Percentiles rank a stretch among this genome's conserved stretches.
These are phyloP conservation scores for Tritrichomonas foetus DNA, from an alignment of 208 protist genomes.

Conservation along the genomic window DNA sequence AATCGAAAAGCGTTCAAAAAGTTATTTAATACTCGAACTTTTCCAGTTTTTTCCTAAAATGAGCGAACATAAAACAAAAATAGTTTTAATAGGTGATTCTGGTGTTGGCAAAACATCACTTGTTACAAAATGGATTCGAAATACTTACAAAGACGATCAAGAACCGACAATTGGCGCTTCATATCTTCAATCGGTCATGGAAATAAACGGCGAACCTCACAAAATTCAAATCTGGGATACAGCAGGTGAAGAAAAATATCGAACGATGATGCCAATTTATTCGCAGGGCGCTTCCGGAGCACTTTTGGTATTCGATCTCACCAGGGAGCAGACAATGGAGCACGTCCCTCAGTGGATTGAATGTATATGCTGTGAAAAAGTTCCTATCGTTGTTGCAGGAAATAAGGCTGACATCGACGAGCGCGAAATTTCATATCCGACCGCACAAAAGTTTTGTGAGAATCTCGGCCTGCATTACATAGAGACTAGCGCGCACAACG, in stretches of 20 bases:
- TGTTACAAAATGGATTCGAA: neutral
- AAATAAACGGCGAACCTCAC: neutral
- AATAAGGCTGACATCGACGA: neutral
- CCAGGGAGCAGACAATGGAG: neutral
- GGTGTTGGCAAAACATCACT: neutral
- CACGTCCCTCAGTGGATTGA: neutral
- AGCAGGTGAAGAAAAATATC: constrained; percentile 28
- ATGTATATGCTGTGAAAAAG: no score
- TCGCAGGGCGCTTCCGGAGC: neutral
- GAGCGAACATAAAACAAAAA: neutral
- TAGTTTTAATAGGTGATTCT: neutral
- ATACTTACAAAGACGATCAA: neutral
- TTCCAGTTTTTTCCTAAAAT: neutral
- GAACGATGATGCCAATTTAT: neutral
- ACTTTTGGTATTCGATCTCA: neutral
- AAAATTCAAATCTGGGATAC: constrained; percentile 19
- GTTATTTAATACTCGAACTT: no score
- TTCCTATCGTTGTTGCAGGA: no score
- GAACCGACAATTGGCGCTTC: neutral
- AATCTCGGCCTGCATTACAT: neutral
- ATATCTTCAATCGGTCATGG: neutral
- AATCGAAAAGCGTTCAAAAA: no score
- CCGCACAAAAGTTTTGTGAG: neutral
- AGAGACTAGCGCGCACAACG: neutral
- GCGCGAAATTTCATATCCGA: neutral